These are phyloP conservation scores for Aspergillus sp. DNA, from an alignment of 2,329 filamentous ascomycete genomes.

Conservation along the genomic window DNA sequence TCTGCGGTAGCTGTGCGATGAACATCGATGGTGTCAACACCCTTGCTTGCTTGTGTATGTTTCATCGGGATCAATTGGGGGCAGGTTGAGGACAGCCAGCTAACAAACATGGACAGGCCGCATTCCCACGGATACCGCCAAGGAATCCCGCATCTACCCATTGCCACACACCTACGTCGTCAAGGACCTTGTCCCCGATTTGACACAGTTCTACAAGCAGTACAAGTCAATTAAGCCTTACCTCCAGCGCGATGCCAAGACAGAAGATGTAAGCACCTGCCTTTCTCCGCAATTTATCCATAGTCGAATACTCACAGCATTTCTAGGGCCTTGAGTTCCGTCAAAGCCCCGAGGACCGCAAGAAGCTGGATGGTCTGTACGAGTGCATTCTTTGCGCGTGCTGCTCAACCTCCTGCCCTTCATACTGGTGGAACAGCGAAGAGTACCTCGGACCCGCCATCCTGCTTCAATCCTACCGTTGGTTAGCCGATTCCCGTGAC, in stretches of 20 bases:
- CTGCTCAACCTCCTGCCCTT: conserved; percentile 99
- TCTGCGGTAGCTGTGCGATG: conserved; percentile 98
- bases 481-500: conserved; percentile 93
- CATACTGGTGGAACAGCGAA: conserved; percentile 99
- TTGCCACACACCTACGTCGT: conserved; percentile 98
- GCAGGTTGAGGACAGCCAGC: not conserved
- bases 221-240: conserved; percentile 99
- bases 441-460: conserved; percentile 98
- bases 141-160: conserved; percentile 93
- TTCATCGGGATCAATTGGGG: not conserved
- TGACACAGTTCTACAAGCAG: conserved; percentile 99
- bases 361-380: conserved; percentile 96
- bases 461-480: conserved; percentile 95
- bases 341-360: conserved; percentile 87
- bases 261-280: conserved; percentile 68
- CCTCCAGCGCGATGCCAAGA: conserved; percentile 83
- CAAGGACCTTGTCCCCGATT: conserved; percentile 96
- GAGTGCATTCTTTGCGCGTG: conserved; percentile 99
- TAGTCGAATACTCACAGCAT: conserved; percentile 6
- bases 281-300: not conserved
- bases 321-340: conserved; percentile 83
- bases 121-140: conserved; percentile 77
- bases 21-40: conserved; percentile 99
- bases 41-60: conserved; percentile 92
- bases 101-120: conserved; percentile 62